Base-by-base conservation (phyloP, 768 basidiomycete genomes). In the Boletus coccyginus region DNA sequence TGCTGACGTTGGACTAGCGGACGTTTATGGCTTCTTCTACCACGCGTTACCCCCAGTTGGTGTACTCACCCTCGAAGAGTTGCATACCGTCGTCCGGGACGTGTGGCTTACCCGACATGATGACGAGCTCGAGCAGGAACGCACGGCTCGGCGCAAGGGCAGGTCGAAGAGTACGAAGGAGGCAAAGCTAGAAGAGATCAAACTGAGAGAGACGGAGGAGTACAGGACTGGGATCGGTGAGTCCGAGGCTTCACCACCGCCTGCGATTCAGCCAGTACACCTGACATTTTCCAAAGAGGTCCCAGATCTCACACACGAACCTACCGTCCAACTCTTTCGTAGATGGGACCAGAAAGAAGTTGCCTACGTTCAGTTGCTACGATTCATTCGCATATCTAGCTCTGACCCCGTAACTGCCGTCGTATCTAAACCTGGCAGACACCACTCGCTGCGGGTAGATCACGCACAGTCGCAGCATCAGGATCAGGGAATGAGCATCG, bases 191-290 rank as follows among this genome's bases (percentile, higher is more conserved):
- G 88, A 92, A 68, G 89, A 90, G 47, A 67, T 81, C n/a, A 86
- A 84, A 64, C 68, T 85, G 51, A 75, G 81, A 54, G 92, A 92
- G 62, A 63, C 74, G 17, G 90, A 93, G 58, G 74, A 81, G 53
- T 94, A 94, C 70, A 79, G 87, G 38, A 88, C 91, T 3, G 92
- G 92, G 8, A 78, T 94, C 67, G 92, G 91, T 90, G 65, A 58
- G 86, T 64, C 27, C 4, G 12, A 27, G 10, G 13, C n/a, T 44
- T 44, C 32, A 17, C 44, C 11, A 24, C 31, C n/a, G 14, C 12
- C 16, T 39, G 33, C 13, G n/a, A 54, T 39, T 14, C 16, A 14
- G 7, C 11, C 27, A 27, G 27, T 27, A 27, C 6, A 27, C 27
- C 46, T 53, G 36, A 51, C 36, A 40, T 54, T 46, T 46, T 66